A percentile compares a stretch with the other conserved stretches of the same genome.
Evolutionary conservation across 2,329 filamentous ascomycete genomes (phyloP).

Genomic region (Penicillium sp.): DNA sequence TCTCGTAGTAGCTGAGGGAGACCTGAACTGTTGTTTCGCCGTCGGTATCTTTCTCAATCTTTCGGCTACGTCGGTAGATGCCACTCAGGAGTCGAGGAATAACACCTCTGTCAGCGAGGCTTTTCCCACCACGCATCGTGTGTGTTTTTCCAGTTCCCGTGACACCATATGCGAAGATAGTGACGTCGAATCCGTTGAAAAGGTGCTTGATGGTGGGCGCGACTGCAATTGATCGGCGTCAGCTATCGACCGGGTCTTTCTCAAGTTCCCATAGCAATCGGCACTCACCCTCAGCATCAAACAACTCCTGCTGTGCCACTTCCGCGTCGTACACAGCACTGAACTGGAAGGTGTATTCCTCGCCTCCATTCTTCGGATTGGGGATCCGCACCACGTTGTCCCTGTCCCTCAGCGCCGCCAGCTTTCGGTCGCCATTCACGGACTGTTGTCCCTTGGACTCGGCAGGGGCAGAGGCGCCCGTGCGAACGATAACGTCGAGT

Average conservation of each 20-base stretch:
- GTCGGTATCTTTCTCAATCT: slow-evolving; percentile 74
- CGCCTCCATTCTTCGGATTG: slow-evolving; percentile 85
- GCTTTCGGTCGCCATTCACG: slow-evolving; percentile 23
- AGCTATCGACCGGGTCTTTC: not conserved
- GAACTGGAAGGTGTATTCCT: slow-evolving; percentile 93
- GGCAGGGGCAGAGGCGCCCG: slow-evolving; percentile 46
- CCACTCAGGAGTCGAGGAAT: slow-evolving; percentile 82
- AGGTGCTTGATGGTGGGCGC: slow-evolving; percentile 86
- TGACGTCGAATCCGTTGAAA: slow-evolving; percentile 79
- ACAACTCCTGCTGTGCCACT: slow-evolving; percentile 81
- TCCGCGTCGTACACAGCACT: slow-evolving; percentile 83
- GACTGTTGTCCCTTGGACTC: slow-evolving; percentile 22
- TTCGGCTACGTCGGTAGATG: slow-evolving; percentile 81
- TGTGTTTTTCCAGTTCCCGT: slow-evolving; percentile 94
- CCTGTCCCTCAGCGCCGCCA: slow-evolving; percentile 49
- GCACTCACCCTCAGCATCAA: slow-evolving; percentile 78
- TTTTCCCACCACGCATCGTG: slow-evolving; percentile 90
- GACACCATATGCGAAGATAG: slow-evolving; percentile 88
- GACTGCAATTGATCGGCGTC: slow-evolving; percentile 54
- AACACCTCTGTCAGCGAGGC: slow-evolving; percentile 78
- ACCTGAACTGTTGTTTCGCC: slow-evolving; percentile 71
- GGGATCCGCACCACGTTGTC: slow-evolving; percentile 79
- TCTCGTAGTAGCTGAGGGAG: slow-evolving; percentile 87
- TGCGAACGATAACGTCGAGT: slow-evolving; percentile 81
- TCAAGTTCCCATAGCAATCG: slow-evolving; percentile 1